Evolutionary conservation across 1,284 basidiomycete genomes (phyloP), one percentile per base, ranked within the genome.

Genomic region (Pseudozyma flocculosa): DNA sequence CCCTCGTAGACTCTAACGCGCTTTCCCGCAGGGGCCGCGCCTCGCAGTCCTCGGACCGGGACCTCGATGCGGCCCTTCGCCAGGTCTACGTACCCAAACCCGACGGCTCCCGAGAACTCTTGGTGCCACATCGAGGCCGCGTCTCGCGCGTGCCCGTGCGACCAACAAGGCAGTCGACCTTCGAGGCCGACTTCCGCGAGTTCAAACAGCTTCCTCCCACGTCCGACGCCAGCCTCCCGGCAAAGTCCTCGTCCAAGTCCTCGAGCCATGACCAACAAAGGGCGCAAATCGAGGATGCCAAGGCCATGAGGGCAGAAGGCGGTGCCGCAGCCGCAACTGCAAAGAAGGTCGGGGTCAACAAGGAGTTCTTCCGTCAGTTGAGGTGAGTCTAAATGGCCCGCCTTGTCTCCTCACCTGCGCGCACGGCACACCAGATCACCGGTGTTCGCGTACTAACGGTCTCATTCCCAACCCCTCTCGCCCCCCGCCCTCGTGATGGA

Each of bases 311-410:
- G 5, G 67, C 63, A 36, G 60, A 72, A 40, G 70, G 72, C 19
- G 58, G 72, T 19, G 68, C 68, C 4, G 72, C 72, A 4, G 70
- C 70, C 40, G 75, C 75, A 19, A 75, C 65, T 40, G 74, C 72
- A 1, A 70, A 71, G 26, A 74, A 73, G 42, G 75, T 78, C 26
- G 73, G 74, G 29, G 86, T 94, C 54, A 89, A 93, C 78, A 82
- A 84, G 48, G 82, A 86, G 1, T 94, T 92, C 79, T 81, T 92
- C 64, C 82, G 85, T 18, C 92, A 78, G 63, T 61, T 73, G 21
- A 66, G 58, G 43, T 48, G 40, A 42, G 46, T 34, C 32, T n/a
- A n/a, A n/a, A n/a, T n/a, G n/a, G n/a, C n/a, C n/a, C n/a, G n/a
- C n/a, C n/a, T 36, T 9, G 18, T 17, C 8, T 15, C 5, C 8